A percentile compares a stretch with the other conserved stretches of the same genome.
Conservation (phyloP, 257 asterid genomes). For the Osmanthus fragrans region DNA sequence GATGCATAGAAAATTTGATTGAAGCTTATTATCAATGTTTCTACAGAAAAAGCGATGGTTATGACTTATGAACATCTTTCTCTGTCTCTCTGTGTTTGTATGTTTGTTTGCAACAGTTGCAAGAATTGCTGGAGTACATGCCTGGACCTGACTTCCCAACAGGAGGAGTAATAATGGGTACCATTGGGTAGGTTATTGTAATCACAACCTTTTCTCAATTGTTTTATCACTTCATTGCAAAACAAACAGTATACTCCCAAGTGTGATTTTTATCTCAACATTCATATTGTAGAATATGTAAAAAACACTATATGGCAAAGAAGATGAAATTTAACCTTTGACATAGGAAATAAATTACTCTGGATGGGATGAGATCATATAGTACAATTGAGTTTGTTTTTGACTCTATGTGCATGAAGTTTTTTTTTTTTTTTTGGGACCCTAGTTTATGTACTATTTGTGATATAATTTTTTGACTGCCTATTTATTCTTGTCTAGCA, state of each 20-base stretch:
- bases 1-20: neutral
- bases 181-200: slow-evolving; percentile 62
- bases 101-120: slow-evolving; percentile 52
- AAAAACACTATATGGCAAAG: slow-evolving; percentile 5
- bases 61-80: slow-evolving; percentile 1
- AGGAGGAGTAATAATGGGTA: slow-evolving; percentile 97
- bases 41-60: neutral
- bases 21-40: slow-evolving; percentile 6
- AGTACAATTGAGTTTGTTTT: neutral
- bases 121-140: slow-evolving; percentile 95
- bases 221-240: slow-evolving; percentile 12
- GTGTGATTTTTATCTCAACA: slow-evolving; percentile 7
- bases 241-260: neutral
- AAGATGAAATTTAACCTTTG: neutral
- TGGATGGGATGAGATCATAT: neutral
- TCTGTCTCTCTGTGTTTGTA: slow-evolving; percentile 1
- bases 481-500: slow-evolving; percentile 45
- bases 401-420: neutral
- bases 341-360: neutral
- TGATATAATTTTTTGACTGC: slow-evolving; percentile 13
- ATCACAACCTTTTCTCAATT: slow-evolving; percentile 5
- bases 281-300: slow-evolving; percentile 1
- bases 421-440: neutral
- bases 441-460: neutral
- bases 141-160: slow-evolving; percentile 99